A percentile compares a stretch with the other conserved stretches of the same genome.
phyloP scores from a whole-genome alignment of 345 rosid species.

The Hibiscus syriacus region DNA sequence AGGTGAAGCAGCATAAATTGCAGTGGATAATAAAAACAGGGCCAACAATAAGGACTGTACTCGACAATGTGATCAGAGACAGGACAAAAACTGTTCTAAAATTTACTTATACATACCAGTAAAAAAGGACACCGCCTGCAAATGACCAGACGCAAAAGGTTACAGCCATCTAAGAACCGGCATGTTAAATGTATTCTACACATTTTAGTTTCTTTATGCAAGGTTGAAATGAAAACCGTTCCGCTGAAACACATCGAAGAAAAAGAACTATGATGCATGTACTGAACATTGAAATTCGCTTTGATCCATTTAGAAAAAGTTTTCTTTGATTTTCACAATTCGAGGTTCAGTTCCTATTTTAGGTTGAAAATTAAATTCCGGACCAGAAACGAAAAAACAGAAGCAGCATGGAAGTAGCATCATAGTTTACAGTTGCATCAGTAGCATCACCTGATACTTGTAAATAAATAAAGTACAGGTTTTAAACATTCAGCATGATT shows the following conservation, averaged over 20 bases:
- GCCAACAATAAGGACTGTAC: no score
- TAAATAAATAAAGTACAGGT: neutral
- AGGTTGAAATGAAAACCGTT: neutral
- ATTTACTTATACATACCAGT: no score
- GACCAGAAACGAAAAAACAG: no score
- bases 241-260: neutral
- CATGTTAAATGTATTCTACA: neutral
- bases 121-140: neutral
- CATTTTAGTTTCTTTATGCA: neutral
- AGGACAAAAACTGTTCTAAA: neutral
- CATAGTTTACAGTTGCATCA: no score
- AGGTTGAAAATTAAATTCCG: neutral
- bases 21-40: neutral
- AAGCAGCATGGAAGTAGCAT: neutral
- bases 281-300: neutral
- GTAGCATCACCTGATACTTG: no score
- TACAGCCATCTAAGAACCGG: neutral
- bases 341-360: neutral
- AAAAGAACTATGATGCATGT: neutral
- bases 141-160: neutral
- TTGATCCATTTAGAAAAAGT: no score
- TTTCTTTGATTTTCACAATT: neutral
- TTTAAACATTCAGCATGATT: constrained; percentile 12
- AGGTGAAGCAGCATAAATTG: neutral
- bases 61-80: no score